Evolutionary conservation across 2,329 filamentous ascomycete species (phyloP), one percentile per base, ranked within the genome.

Genomic region (Paraconiothyrium brasiliense): DNA sequence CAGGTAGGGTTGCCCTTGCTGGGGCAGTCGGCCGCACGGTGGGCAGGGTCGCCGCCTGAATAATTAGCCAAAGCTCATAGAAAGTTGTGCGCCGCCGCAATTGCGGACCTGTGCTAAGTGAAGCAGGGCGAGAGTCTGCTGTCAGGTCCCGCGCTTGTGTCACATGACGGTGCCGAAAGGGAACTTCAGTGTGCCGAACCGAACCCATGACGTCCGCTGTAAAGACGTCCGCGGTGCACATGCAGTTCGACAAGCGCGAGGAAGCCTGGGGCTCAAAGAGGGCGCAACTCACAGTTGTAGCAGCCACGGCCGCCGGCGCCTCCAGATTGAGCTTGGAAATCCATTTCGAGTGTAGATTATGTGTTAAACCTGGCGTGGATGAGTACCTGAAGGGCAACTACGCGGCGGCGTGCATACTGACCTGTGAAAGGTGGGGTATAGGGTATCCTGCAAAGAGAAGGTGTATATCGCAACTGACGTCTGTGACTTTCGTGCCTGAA

Each of bases 1-100:
- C 82, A 84, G 58, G 77, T 80, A n/a, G 77, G 79, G 69, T 76
- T 80, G 48, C 81, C 82, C 78, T 84, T 84, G 72, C 77, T 80
- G 47, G 82, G 83, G 76, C 83, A 84, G 66, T 84, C 83, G 60
- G 81, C 80, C 69, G 83, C 81, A 68, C 82, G 80, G 73, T 84
- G 83, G 60, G 79, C 78, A 59, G 79, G 73, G 69, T 84, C 82
- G 69, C 83, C 83, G 70, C 82, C 83, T 84, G 52, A 11, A 20
- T 10, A 58, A 34, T 72, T 11, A 73, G 68, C 50, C 27, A 54
- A 22, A 22, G 32, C 14, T 37, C 34, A 24, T n/a, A 8, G 20
- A 20, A 41, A 13, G 24, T 48, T 16, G 6, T 48, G 22, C 49
- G 20, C 22, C 49, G 20, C 20, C 49, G 20, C 20, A 6, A 16